phyloP scores from a whole-genome alignment of 2,329 filamentous ascomycete genomes.

The Colletotrichum paranaense region DNA sequence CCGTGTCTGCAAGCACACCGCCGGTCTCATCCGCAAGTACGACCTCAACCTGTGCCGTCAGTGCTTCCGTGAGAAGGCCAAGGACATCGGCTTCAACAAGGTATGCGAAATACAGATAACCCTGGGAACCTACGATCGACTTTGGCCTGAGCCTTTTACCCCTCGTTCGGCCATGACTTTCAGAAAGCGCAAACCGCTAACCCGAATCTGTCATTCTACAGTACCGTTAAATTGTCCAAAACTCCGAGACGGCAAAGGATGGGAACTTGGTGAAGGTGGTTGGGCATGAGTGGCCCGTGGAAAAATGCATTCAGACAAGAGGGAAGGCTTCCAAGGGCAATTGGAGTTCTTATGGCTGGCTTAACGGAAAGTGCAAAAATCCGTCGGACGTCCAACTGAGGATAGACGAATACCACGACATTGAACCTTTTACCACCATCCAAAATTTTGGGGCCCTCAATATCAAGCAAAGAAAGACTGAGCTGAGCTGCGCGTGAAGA shows the following conservation, averaged over 20 bases:
- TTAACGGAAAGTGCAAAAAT: conserved; percentile 53
- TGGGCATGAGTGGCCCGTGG: conserved; percentile 45
- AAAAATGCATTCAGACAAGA: conserved; percentile 52
- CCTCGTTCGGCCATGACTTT: not conserved
- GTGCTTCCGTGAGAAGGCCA: conserved; percentile 80
- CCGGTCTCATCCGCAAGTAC: conserved; percentile 99
- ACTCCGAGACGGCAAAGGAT: conserved; percentile 30
- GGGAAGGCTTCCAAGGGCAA: conserved; percentile 52
- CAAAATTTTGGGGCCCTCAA: not conserved
- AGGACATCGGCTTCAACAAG: conserved; percentile 81
- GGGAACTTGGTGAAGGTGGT: conserved; percentile 29
- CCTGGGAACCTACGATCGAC: not conserved
- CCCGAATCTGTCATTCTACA: conserved; percentile 33
- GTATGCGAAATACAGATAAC: conserved; percentile 50
- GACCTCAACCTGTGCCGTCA: conserved; percentile 90
- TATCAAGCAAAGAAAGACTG: not conserved
- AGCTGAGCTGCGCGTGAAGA: conserved; percentile 13
- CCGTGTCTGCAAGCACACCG: conserved; percentile 87
- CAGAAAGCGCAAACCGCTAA: conserved; percentile 37
- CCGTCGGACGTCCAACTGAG: conserved; percentile 54
- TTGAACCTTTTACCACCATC: conserved; percentile 43
- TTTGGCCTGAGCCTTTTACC: not conserved
- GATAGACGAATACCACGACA: conserved; percentile 58
- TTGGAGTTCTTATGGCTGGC: conserved; percentile 55
- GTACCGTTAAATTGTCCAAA: conserved; percentile 50